Conservation (phyloP, 371 early-diverging fungal genomes). For the Smittium culicis region DNA sequence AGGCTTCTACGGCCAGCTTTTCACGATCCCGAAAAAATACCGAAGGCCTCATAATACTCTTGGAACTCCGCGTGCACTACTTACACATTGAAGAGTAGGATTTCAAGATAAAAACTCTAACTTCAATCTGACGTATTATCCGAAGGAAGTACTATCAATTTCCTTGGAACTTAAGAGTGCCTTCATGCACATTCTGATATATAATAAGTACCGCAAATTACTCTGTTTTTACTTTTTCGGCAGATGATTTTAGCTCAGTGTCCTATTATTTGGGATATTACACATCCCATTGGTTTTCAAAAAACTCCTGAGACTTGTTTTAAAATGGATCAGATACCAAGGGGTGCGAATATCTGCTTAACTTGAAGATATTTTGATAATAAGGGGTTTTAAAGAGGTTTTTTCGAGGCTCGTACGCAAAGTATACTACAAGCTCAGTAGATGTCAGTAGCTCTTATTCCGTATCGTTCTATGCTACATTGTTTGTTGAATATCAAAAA, state of each 20-base stretch:
- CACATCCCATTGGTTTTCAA: not conserved
- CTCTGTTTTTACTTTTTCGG: not conserved
- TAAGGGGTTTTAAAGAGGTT: not conserved
- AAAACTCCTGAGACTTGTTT: not conserved
- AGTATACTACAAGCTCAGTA: not conserved
- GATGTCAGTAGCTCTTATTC: not conserved
- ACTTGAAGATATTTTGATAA: not conserved
- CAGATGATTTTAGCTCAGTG: not conserved
- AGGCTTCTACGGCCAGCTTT: not conserved
- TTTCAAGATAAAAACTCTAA: not conserved
- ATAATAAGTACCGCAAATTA: not conserved
- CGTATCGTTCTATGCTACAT: not conserved
- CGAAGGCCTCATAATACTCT: not conserved
- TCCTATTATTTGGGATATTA: not conserved
- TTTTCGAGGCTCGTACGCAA: not conserved
- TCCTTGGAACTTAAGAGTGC: not conserved
- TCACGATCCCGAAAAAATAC: not conserved
- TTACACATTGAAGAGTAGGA: not conserved
- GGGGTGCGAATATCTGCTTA: not conserved
- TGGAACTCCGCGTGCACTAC: not conserved
- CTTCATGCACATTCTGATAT: not conserved
- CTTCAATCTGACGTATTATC: not conserved
- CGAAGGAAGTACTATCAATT: not conserved
- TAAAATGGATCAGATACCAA: not conserved
- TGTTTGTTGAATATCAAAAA: not conserved